Base-by-base conservation (phyloP, 306 rosid genomes). In the Acacia crassicarpa region DNA sequence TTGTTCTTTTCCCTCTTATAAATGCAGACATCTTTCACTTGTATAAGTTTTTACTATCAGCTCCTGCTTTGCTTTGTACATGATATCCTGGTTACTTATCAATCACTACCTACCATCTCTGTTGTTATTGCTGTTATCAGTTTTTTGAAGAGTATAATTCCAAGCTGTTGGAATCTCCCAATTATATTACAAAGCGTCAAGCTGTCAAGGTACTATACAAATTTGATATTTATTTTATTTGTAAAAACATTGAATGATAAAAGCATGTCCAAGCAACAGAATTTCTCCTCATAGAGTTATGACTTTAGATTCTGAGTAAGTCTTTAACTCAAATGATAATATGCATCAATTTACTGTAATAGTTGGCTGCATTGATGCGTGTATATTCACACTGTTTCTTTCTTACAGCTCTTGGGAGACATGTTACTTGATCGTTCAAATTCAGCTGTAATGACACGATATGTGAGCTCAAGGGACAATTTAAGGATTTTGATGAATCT, bases 401-500 rank as follows among this genome's bases (percentile, higher is more conserved):
- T 87, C 78, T 80, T 63, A 54, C 95, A 95, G 99, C 89, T 95
- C 84, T 90, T 95, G 87, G 99, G 97, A 80, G 99, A 95, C 83
- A 93, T 95, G 72, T 85, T 95, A 70, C 94, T 95, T 74, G 99
- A 95, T 83, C 92, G 99, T 66, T 92, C 99, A 38, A 95, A 95
- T 87, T 95, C 99, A 75, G 91, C 92, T 46, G 92, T 95, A 51
- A 95, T 95, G 99, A 95, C 99, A 35, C 93, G 89, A 80, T 95
- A 95, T 67, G 99, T 92, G 88, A 95, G 98, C 93, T 93, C 99
- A 81, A 95, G 95, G 82, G 99, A 95, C 82, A 95, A 95, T 86
- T 81, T 95, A 88, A 90, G 98, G 92, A 95, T 95, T 87, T 91
- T 95, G 66, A 95, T 95, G 99, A 95, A 93, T 88, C 97, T 95